Evolutionary conservation across 768 basidiomycete genomes (phyloP), one percentile per base, ranked within the genome.

Genomic region (Podaxis rugospora): DNA sequence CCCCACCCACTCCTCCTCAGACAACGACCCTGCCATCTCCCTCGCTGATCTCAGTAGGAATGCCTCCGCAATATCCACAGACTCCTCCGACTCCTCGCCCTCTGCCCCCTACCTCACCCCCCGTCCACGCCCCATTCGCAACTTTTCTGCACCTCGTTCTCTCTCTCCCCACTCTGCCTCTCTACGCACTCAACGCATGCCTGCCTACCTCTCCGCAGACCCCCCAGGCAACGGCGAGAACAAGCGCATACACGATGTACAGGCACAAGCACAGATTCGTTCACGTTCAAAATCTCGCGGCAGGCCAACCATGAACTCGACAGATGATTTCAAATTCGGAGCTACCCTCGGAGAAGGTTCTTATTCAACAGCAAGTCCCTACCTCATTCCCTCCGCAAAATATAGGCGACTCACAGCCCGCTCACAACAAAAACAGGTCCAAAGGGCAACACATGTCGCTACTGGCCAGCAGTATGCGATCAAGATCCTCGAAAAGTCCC

Each of bases 341-440:
- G 78, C 83, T 35, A 80, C 84, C n/a, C 78, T 93, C 2, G 91
- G 91, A 18, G 89, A 91, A 69, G 92, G 92, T 18, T 89, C 89
- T 9, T 93, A 91, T 69, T 92, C 90, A 21, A 89, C 87, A 5
- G 92, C 90, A 69, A 68, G 86, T 80, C 39, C 11, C 32, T 13
- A 28, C 35, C 28, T 2, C 27, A 13, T 6, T n/a, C 35, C 23
- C 9, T n/a, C n/a, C 36, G 2, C 5, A 23, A 23, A 49, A 25
- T 4, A 51, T 13, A 51, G 27, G 25, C 27, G 28, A 25, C 39
- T 27, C 23, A n/a, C 25, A 39, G 16, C 14, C 36, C n/a, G 4
- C n/a, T 46, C 55, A 36, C 62, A 21, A 47, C 2, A 27, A 7
- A 58, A 42, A 53, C 66, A 89, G 89, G 89, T 87, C 37, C 80